Conservation (phyloP, 495 filamentous ascomycete species). For the Daldinia caldariorum region DNA sequence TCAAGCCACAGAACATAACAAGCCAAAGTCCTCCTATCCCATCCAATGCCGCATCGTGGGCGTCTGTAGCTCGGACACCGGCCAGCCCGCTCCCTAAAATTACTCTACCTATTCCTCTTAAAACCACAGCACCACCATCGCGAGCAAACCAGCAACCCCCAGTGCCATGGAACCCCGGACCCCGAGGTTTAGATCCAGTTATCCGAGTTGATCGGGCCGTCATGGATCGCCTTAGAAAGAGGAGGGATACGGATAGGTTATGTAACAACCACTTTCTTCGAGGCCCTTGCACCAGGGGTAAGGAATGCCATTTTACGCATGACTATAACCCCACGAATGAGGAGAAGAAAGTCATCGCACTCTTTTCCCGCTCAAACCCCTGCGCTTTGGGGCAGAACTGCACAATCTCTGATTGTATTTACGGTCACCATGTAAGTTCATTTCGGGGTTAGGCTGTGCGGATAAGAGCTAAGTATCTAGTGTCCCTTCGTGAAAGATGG, state of each 20-base stretch:
- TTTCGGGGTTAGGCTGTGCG: neutral
- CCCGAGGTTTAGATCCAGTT: constrained; percentile 60
- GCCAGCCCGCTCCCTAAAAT: constrained; percentile 53
- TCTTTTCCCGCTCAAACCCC: constrained; percentile 80
- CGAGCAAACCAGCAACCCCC: constrained; percentile 16
- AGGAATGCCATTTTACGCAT: constrained; percentile 80
- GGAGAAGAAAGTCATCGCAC: constrained; percentile 73
- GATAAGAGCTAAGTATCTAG: constrained; percentile 34
- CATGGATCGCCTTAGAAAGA: constrained; percentile 79
- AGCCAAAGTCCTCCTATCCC: neutral
- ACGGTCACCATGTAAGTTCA: constrained; percentile 71
- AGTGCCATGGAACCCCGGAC: constrained; percentile 61
- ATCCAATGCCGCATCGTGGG: constrained; percentile 44
- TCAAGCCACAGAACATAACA: constrained; percentile 45
- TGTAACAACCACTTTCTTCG: constrained; percentile 89
- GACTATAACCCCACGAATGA: constrained; percentile 72
- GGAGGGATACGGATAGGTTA: constrained; percentile 77
- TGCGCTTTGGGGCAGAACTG: constrained; percentile 80
- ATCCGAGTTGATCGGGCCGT: constrained; percentile 62
- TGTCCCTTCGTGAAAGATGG: constrained; percentile 55
- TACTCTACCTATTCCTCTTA: constrained; percentile 44
- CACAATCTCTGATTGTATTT: constrained; percentile 80
- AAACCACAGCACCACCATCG: constrained; percentile 20
- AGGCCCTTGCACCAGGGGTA: constrained; percentile 75
- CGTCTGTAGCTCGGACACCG: constrained; percentile 45